phyloP scores from a whole-genome alignment of 164 flowering plant species.

The Nelumbo lutea region DNA sequence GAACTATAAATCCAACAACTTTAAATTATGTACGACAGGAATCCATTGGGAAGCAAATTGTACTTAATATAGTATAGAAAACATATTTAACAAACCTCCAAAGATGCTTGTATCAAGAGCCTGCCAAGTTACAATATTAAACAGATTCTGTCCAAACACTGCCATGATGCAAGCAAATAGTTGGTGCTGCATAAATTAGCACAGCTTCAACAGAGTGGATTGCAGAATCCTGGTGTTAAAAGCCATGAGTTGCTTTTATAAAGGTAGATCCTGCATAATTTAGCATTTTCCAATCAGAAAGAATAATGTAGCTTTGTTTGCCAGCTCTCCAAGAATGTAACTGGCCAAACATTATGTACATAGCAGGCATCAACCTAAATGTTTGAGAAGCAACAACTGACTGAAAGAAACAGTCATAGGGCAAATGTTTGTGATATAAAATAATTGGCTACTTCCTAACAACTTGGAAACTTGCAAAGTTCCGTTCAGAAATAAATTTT shows the following conservation, averaged over 20 bases:
- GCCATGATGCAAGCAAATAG: background rate
- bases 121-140: background rate
- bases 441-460: background rate
- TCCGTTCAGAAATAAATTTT: background rate
- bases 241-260: background rate
- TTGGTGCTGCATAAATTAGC: background rate
- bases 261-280: background rate
- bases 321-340: background rate
- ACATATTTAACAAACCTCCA: too few relatives aligned
- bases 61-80: too few relatives aligned
- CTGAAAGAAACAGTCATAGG: background rate
- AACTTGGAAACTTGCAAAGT: background rate
- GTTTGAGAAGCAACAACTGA: background rate
- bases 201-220: background rate
- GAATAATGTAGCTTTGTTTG: too few relatives aligned
- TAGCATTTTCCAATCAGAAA: too few relatives aligned
- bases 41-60: too few relatives aligned
- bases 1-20: too few relatives aligned
- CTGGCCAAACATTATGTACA: background rate
- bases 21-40: too few relatives aligned
- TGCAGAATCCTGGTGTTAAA: background rate
- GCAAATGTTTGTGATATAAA: background rate
- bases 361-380: background rate
- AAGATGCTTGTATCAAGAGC: too few relatives aligned
- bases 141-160: background rate